A percentile compares a stretch with the other conserved stretches of the same genome.
phyloP scores from a whole-genome alignment of 306 rosid species.

The Trichosanthes cucumerina region DNA sequence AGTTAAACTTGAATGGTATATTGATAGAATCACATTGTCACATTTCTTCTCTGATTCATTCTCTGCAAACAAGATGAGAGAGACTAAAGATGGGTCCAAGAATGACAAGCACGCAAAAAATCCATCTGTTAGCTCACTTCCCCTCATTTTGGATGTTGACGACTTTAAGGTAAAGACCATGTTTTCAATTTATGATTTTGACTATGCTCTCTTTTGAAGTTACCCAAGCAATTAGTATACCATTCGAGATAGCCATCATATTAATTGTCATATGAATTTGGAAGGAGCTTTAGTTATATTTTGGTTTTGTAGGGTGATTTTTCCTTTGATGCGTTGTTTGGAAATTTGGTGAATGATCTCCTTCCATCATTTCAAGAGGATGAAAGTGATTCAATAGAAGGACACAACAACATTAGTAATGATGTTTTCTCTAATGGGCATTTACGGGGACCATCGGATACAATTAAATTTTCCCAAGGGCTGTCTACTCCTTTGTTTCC shows the following conservation, averaged over 20 bases:
- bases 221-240: neutral
- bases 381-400: constrained; percentile 58
- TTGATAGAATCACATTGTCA: neutral
- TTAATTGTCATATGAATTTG: neutral
- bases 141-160: constrained; percentile 78
- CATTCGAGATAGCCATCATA: neutral
- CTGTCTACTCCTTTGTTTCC: constrained; percentile 60
- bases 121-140: constrained; percentile 45
- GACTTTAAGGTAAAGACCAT: constrained; percentile 67
- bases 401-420: constrained; percentile 20
- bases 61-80: constrained; percentile 48
- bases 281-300: neutral
- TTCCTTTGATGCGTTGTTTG: constrained; percentile 89
- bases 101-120: constrained; percentile 24
- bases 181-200: neutral
- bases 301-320: constrained; percentile 60
- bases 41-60: neutral
- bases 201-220: neutral
- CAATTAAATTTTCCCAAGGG: constrained; percentile 45
- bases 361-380: constrained; percentile 80
- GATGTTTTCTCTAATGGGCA: constrained; percentile 62
- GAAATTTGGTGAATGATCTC: constrained; percentile 78
- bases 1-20: neutral
- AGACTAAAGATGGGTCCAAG: constrained; percentile 38
- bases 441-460: constrained; percentile 35